Percentiles rank a stretch among this genome's conserved stretches.
phyloP scores from a whole-genome alignment of 129 eudicot species.

The Scalesia atractyloides region DNA sequence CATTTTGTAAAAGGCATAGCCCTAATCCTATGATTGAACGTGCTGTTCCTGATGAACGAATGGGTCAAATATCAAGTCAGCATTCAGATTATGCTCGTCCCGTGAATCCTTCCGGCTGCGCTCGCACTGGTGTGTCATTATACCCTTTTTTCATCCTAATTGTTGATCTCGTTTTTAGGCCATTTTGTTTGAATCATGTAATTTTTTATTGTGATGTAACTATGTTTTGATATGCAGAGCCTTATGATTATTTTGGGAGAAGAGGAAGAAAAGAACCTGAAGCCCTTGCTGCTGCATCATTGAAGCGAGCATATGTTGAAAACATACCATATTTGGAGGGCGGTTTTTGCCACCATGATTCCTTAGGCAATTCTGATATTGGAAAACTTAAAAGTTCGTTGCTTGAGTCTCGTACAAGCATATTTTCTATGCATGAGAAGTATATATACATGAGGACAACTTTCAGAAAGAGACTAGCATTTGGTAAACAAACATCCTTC shows the following conservation, averaged over 20 bases:
- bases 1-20: conserved; percentile 92
- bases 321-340: conserved; percentile 81
- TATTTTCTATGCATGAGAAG: conserved; percentile 85
- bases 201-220: background rate
- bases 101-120: conserved; percentile 83
- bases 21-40: conserved; percentile 61
- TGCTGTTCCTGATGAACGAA: conserved; percentile 45
- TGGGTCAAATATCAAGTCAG: conserved; percentile 45
- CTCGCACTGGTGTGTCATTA: conserved; percentile 75
- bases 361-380: conserved; percentile 37
- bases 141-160: background rate
- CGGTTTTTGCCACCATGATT: conserved; percentile 65
- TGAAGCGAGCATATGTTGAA: conserved; percentile 83
- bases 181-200: background rate
- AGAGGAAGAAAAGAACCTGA: conserved; percentile 93
- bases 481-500: conserved; percentile 59
- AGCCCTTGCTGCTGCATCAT: conserved; percentile 80
- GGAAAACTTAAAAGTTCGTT: conserved; percentile 38
- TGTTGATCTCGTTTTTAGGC: background rate
- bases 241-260: conserved; percentile 73
- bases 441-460: conserved; percentile 86
- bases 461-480: conserved; percentile 77
- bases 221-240: conserved; percentile 49
- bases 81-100: conserved; percentile 58
- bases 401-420: conserved; percentile 42